Base-by-base conservation (phyloP, 2,329 filamentous ascomycete species). In the Fusarium euwallaceae region DNA sequence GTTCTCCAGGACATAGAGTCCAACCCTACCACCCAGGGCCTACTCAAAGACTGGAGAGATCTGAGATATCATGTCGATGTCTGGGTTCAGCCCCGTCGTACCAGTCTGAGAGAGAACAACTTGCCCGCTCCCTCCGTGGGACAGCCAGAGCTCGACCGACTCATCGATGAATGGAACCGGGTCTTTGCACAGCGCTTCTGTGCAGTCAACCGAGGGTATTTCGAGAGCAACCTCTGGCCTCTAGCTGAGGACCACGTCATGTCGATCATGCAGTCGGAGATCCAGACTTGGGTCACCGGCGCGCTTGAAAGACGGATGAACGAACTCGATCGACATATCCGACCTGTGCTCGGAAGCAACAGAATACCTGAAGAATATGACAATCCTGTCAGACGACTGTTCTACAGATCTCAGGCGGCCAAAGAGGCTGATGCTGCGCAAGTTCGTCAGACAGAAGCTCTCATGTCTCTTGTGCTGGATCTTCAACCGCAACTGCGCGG, bases 161-260 rank as follows among this genome's bases (percentile, higher is more conserved):
- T 55, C 1, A 62, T 77, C 4, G 74, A 78, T 10, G n/a, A 59
- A 1, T 79, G 75, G 77, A 78, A 78, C 22, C 1, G 16, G 11
- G 43, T 75, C 2, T 78, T 68, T 20, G 53, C 27, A 0, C n/a
- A 34, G 1, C 59, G 69, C 3, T 76, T 77, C 9, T 76, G 64
- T 5, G 7, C 17, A 1, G 11, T 63, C 1, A 4, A 78, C 22
- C 20, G 32, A 0, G 71, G 69, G 0, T 66, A 64, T 16, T 58
- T 78, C 10, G 32, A 65, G 22, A 51, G 5, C 3, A 45, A 6
- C 8, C 8, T 64, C 3, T 71, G 48, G 64, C n/a, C 55, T 2
- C 29, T 34, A 0, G n/a, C 48, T 0, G 27, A 70, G 24, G 34
- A 36, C 0, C 53, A 32, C 4, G 8, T 76, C 2, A 34, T 29